Conservation (phyloP, 2,329 filamentous ascomycete species). For the Xylaria sp. region DNA sequence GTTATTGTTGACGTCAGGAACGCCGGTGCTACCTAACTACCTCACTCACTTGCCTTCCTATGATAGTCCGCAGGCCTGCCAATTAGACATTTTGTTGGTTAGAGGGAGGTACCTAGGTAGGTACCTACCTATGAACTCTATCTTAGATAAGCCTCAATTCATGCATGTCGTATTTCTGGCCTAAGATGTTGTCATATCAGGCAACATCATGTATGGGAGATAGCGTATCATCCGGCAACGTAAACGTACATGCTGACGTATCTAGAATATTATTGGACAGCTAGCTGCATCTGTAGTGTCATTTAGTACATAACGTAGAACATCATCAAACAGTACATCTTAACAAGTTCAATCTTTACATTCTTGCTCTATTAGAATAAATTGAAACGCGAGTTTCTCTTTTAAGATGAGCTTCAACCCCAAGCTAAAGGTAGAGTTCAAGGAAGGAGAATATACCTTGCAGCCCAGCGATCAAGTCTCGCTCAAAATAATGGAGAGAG, state of each 20-base stretch:
- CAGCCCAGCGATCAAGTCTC: neutral
- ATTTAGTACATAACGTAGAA: too few relatives aligned
- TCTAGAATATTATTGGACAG: too few relatives aligned
- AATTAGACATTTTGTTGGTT: neutral
- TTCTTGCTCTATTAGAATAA: neutral
- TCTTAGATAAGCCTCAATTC: constrained; percentile 27
- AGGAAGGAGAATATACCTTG: neutral
- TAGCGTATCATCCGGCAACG: neutral
- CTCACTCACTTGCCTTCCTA: neutral
- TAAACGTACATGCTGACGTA: too few relatives aligned
- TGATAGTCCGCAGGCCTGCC: too few relatives aligned
- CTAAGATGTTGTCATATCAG: neutral
- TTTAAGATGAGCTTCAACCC: neutral
- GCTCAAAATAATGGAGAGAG: neutral
- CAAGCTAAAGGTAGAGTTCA: neutral
- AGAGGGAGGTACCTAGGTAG: too few relatives aligned
- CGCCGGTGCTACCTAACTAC: neutral
- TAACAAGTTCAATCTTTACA: neutral
- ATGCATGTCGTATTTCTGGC: constrained; percentile 7
- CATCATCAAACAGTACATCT: neutral
- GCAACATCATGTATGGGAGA: neutral
- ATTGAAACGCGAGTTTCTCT: neutral
- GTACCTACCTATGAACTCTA: neutral
- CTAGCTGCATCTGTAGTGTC: too few relatives aligned
- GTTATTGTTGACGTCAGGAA: constrained; percentile 18